A percentile compares a stretch with the other conserved stretches of the same genome.
Evolutionary conservation across 352 stramenopile species (phyloP).

Genomic region (Chrysophaeum taylorii): DNA sequence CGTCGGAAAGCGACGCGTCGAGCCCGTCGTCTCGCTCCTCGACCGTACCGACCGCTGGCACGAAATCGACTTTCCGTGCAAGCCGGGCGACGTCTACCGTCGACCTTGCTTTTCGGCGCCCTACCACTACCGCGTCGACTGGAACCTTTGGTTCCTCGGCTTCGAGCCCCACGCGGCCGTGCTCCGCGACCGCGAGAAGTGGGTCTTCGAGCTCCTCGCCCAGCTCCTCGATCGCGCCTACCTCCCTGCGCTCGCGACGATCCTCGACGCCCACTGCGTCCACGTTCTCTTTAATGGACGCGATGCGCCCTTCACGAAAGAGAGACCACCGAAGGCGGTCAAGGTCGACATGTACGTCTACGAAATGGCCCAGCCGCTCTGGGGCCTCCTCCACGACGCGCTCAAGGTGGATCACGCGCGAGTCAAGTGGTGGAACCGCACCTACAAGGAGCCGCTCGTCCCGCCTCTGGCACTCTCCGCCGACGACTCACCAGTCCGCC

Average conservation of each 20-base stretch:
- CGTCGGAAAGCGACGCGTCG: conserved; percentile 40
- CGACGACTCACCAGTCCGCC: no score
- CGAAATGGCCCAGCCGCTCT: conserved; percentile 36
- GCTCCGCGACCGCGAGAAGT: no score
- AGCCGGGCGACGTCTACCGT: conserved; percentile 42
- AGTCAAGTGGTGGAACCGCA: conserved; percentile 36
- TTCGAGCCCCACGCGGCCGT: conserved; percentile 34
- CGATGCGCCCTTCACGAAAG: conserved; percentile 17
- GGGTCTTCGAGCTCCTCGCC: no score
- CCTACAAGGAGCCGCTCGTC: conserved; percentile 36
- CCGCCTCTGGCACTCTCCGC: conserved; percentile 21
- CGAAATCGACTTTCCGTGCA: conserved; percentile 52
- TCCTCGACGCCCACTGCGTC: conserved; percentile 23
- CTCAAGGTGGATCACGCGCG: conserved; percentile 11
- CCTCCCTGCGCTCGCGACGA: conserved; percentile 32
- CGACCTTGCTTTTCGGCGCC: conserved; percentile 41
- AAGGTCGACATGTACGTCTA: conserved; percentile 46
- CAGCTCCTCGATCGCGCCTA: conserved; percentile 35
- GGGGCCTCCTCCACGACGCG: conserved; percentile 24
- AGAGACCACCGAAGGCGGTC: conserved; percentile 22
- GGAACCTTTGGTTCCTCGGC: conserved; percentile 47
- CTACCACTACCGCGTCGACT: conserved; percentile 54
- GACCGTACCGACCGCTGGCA: conserved; percentile 33
- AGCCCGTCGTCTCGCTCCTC: conserved; percentile 40
- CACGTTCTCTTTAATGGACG: conserved; percentile 9